Percentiles rank a stretch among this genome's conserved stretches.
Evolutionary conservation across 768 basidiomycete genomes (phyloP).

Genomic region (Daedaleopsis nitida): DNA sequence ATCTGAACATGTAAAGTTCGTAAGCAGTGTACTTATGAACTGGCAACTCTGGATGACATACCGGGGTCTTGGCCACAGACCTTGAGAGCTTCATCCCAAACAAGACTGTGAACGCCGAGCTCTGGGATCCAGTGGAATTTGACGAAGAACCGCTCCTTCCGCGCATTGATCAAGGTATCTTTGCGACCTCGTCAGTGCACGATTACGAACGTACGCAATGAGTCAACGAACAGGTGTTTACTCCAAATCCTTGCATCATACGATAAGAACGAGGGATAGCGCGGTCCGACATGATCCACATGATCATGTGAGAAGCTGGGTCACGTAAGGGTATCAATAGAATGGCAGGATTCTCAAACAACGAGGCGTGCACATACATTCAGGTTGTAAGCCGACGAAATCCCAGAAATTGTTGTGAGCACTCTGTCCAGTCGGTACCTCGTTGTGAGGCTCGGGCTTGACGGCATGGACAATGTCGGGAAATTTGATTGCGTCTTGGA

Average conservation of each 20-base stretch:
- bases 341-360: background rate
- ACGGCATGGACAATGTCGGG: constrained; percentile 85
- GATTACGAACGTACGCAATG: no score
- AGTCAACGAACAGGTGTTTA: constrained; percentile 65
- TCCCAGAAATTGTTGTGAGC: constrained; percentile 92
- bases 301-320: constrained; percentile 68
- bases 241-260: constrained; percentile 90
- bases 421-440: constrained; percentile 66
- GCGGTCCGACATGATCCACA: constrained; percentile 88
- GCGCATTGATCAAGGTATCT: constrained; percentile 61
- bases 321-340: background rate
- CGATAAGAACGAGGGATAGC: constrained; percentile 82
- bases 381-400: constrained; percentile 70
- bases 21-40: background rate
- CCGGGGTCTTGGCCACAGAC: constrained; percentile 81
- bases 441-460: constrained; percentile 84
- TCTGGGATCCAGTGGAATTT: constrained; percentile 87
- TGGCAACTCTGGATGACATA: constrained; percentile 26
- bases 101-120: constrained; percentile 78
- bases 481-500: constrained; percentile 83
- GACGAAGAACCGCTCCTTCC: constrained; percentile 76
- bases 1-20: constrained; percentile 39
- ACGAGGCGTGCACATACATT: constrained; percentile 41
- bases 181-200: background rate
- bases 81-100: constrained; percentile 92